A percentile compares a stretch with the other conserved stretches of the same genome.
phyloP scores from a whole-genome alignment of 176 grass and related monocot species.

The Triticum monococcum region DNA sequence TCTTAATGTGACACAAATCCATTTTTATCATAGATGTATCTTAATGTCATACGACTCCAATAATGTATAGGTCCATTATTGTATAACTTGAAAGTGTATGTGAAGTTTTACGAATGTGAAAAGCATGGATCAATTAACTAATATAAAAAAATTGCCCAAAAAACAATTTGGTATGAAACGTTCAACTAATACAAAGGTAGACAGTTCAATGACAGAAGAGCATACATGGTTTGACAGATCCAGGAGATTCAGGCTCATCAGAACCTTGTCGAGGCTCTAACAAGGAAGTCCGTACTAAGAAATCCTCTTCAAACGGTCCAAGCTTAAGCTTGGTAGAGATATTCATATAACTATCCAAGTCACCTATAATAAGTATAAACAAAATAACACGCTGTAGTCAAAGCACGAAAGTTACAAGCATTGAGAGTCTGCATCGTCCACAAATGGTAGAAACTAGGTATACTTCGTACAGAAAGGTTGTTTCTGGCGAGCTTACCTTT shows the following conservation, averaged over 20 bases:
- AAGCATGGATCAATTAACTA: slow-evolving; percentile 2
- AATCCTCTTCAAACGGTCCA: slow-evolving; percentile 73
- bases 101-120: not conserved
- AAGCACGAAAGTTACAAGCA: not conserved
- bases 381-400: slow-evolving; percentile 21
- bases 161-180: not conserved
- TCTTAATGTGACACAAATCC: not conserved
- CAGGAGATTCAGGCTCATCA: slow-evolving; percentile 77
- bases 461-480: not conserved
- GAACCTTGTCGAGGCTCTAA: slow-evolving; percentile 47
- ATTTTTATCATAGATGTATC: not conserved
- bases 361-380: slow-evolving; percentile 50
- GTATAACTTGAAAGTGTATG: slow-evolving; percentile 1
- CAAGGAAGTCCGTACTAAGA: slow-evolving; percentile 29
- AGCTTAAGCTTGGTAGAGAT: slow-evolving; percentile 89
- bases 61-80: not conserved
- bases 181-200: not conserved
- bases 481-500: slow-evolving; percentile 57
- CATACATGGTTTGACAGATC: slow-evolving; percentile 62
- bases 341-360: slow-evolving; percentile 63
- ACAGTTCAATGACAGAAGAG: slow-evolving; percentile 21
- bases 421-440: not conserved
- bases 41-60: not conserved
- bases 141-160: not conserved
- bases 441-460: not conserved